Evolutionary conservation across 768 basidiomycete genomes (phyloP).

Genomic region (Lepiota subincarnata): DNA sequence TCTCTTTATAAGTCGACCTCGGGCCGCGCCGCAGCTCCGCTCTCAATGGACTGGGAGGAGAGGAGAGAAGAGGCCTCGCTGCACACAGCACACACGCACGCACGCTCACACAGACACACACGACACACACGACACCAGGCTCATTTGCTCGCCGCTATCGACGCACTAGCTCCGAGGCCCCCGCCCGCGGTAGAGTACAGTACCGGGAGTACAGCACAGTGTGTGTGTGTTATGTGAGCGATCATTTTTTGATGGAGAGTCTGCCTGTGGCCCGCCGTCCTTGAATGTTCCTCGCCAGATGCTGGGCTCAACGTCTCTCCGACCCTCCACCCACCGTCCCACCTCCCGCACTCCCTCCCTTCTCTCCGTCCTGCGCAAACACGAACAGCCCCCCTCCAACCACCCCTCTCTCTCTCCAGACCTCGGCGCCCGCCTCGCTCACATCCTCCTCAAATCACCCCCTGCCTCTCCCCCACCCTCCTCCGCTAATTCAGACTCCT

Average conservation of each 20-base stretch:
- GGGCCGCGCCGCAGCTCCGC: conserved; percentile 18
- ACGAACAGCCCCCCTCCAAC: neutral
- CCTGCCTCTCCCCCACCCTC: neutral
- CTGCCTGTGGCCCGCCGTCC: no score
- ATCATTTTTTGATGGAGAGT: no score
- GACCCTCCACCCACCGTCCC: neutral
- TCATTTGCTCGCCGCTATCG: conserved; percentile 12
- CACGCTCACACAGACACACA: neutral
- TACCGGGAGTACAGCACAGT: no score
- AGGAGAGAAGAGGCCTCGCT: no score
- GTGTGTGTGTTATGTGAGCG: no score
- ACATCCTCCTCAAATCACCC: conserved; percentile 5
- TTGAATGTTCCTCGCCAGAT: no score
- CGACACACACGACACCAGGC: neutral
- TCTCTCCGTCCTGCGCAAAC: conserved; percentile 2
- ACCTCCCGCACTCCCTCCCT: conserved; percentile 7
- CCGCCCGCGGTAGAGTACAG: no score
- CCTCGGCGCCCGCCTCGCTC: neutral
- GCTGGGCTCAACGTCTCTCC: neutral
- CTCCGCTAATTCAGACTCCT: neutral
- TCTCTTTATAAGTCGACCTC: conserved; percentile 16
- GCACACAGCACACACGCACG: neutral
- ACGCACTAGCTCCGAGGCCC: conserved; percentile 22
- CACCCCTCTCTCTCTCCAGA: neutral
- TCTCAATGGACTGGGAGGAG: neutral